Conservation (phyloP, 768 basidiomycete species). For the Lactarius psammicola region DNA sequence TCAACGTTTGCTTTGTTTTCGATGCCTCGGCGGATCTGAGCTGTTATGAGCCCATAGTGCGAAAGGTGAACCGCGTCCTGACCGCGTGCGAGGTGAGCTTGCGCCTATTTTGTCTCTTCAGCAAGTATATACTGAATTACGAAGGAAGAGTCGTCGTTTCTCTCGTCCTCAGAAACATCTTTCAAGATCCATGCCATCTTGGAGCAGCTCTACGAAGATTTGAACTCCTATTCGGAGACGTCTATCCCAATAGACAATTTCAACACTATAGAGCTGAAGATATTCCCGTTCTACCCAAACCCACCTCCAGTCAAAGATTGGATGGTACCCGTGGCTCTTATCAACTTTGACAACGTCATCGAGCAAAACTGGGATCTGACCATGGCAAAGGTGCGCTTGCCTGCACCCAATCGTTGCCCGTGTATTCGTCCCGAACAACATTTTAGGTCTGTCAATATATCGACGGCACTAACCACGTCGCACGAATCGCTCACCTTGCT, state of each 20-base stretch:
- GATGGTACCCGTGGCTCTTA: conserved; percentile 91
- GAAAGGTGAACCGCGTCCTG: conserved; percentile 90
- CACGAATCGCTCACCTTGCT: conserved; percentile 86
- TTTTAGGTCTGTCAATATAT: conserved; percentile 72
- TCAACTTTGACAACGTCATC: conserved; percentile 74
- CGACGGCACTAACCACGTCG: conserved; percentile 89
- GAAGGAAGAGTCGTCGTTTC: conserved; percentile 85
- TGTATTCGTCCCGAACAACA: conserved; percentile 10
- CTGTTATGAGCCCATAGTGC: conserved; percentile 93
- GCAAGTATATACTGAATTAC: background rate
- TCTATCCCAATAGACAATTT: conserved; percentile 88
- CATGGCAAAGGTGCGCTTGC: conserved; percentile 64
- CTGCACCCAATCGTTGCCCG: background rate
- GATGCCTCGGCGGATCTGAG: conserved; percentile 86
- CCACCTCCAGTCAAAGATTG: conserved; percentile 88
- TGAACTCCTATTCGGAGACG: conserved; percentile 97
- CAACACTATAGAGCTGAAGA: conserved; percentile 93
- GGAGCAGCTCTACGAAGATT: conserved; percentile 94
- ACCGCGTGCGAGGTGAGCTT: conserved; percentile 81
- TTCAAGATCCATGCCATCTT: conserved; percentile 76
- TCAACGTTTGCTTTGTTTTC: conserved; percentile 97
- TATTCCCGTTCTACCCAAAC: conserved; percentile 96
- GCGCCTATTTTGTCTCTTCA: background rate
- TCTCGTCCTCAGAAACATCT: conserved; percentile 71
- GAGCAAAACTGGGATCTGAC: conserved; percentile 98